These are phyloP conservation scores for Sequoiadendron giganteum DNA, from an alignment of 75 land plant species.

Conservation along the genomic window DNA sequence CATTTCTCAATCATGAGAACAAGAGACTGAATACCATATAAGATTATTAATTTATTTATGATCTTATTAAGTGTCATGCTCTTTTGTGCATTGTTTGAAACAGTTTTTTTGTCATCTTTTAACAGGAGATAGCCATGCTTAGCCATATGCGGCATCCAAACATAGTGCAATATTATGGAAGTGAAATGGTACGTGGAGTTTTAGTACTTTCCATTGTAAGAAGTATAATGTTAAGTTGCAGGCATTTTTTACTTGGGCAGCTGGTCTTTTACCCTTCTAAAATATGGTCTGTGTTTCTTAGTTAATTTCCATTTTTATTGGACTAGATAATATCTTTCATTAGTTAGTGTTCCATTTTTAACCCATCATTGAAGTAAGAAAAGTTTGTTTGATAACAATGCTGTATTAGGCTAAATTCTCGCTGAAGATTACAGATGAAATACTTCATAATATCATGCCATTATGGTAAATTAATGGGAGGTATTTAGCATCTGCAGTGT, in stretches of 20 bases:
- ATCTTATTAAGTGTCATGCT: neutral
- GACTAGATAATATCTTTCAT: neutral
- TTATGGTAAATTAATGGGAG: neutral
- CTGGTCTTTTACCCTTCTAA: neutral
- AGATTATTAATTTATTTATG: neutral
- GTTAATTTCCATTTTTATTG: neutral
- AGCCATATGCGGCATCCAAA: slow-evolving; percentile 88
- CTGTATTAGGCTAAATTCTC: neutral
- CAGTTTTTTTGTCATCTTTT: slow-evolving; percentile 13
- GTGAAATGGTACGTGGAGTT: slow-evolving; percentile 74
- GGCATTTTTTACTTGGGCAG: neutral
- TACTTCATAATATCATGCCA: neutral
- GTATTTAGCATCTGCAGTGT: neutral
- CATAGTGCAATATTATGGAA: slow-evolving; percentile 96
- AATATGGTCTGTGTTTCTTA: neutral
- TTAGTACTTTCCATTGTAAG: neutral
- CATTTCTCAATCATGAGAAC: neutral
- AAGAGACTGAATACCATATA: neutral
- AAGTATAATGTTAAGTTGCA: neutral
- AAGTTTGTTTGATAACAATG: neutral
- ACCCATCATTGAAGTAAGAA: neutral
- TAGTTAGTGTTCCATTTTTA: neutral
- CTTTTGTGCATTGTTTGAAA: neutral
- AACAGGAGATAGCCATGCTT: slow-evolving; percentile 84
- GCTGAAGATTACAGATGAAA: neutral